Conservation (phyloP, 345 rosid genomes). For the Eucalyptus fibrosa region DNA sequence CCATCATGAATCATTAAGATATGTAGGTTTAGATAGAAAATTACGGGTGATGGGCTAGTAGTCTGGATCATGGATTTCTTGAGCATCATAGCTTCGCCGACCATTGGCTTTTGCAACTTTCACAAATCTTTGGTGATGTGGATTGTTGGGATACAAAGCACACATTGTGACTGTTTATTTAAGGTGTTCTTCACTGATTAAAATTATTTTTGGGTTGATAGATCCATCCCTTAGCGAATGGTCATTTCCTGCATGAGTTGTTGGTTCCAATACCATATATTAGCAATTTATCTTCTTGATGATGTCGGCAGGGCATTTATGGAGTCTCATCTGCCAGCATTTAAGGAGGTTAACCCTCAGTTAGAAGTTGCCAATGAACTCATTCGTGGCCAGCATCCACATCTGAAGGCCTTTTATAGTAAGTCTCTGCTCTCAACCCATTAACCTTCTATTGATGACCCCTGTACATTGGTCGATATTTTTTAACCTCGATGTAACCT, state of each 20-base stretch:
- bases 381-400: conserved; percentile 77
- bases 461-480: not conserved
- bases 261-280: not conserved
- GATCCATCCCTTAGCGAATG: not conserved
- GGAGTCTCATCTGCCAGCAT: conserved; percentile 57
- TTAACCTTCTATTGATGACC: not conserved
- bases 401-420: conserved; percentile 74
- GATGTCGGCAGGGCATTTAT: conserved; percentile 55
- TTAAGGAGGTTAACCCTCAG: conserved; percentile 66
- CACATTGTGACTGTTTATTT: not conserved
- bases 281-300: not conserved
- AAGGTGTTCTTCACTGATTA: not conserved
- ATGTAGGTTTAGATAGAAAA: not conserved
- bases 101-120: not conserved
- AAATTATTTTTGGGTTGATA: not conserved
- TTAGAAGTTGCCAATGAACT: conserved; percentile 66
- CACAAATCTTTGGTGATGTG: not conserved
- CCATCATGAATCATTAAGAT: not conserved
- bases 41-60: not conserved
- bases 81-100: not conserved
- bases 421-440: not conserved
- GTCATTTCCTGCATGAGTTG: not conserved
- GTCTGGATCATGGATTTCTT: not conserved
- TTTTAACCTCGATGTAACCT: not conserved
- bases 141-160: not conserved